A percentile compares a stretch with the other conserved stretches of the same genome.
These are phyloP conservation scores for Clausena lansium DNA, from an alignment of 345 rosid genomes.

Conservation along the genomic window DNA sequence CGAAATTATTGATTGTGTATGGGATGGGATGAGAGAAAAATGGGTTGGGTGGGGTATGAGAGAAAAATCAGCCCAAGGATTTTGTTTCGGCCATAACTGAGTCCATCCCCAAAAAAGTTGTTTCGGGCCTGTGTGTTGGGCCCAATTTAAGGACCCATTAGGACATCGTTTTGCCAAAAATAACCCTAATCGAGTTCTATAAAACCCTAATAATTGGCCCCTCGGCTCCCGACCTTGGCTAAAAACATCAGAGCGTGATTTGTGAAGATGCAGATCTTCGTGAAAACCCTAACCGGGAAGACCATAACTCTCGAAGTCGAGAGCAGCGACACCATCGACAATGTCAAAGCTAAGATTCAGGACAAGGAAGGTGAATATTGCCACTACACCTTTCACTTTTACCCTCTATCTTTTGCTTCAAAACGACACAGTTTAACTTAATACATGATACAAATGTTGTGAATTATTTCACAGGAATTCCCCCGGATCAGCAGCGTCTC, in stretches of 20 bases:
- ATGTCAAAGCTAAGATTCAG: constrained; percentile 91
- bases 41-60: too few species aligned
- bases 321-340: constrained; percentile 85
- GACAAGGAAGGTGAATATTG: constrained; percentile 69
- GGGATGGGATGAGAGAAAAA: too few species aligned
- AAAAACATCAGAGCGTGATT: neutral
- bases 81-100: too few species aligned
- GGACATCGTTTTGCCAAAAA: neutral
- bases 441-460: too few species aligned
- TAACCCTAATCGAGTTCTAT: constrained; percentile 32
- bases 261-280: constrained; percentile 96
- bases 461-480: constrained; percentile 48
- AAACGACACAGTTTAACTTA: neutral
- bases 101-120: neutral
- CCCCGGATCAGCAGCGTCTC: constrained; percentile 89
- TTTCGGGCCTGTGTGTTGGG: neutral
- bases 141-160: neutral
- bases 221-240: neutral
- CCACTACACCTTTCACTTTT: fast-evolving
- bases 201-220: neutral
- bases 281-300: constrained; percentile 88
- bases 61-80: too few species aligned
- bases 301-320: constrained; percentile 95
- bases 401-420: neutral
- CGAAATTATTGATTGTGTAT: too few species aligned